These are phyloP conservation scores for Lipomyces chichibuensis DNA, from an alignment of 805 yeast genomes.

Conservation along the genomic window DNA sequence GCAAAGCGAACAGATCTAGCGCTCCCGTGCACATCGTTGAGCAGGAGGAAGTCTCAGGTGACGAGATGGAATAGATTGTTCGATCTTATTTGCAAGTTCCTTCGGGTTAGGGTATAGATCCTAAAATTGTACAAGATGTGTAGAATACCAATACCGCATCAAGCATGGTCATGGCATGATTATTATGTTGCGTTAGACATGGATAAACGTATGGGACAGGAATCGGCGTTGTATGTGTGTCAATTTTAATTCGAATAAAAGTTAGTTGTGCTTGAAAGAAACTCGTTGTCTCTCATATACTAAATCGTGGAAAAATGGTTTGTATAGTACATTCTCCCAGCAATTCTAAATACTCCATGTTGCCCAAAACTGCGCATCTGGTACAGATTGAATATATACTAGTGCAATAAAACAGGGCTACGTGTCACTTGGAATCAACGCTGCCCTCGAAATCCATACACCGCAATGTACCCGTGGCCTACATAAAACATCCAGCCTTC, in stretches of 20 bases:
- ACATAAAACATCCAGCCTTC: conserved; percentile 25
- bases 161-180: no score
- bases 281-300: not conserved
- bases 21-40: conserved; percentile 47
- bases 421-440: not conserved
- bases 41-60: conserved; percentile 57
- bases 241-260: not conserved
- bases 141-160: not conserved
- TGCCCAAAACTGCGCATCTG: not conserved
- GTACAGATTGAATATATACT: not conserved
- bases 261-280: no score
- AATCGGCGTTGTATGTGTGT: not conserved
- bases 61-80: conserved; percentile 45
- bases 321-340: not conserved
- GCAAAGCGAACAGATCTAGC: conserved; percentile 50
- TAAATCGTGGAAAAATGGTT: not conserved
- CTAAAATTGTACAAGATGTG: not conserved
- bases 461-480: conserved; percentile 18
- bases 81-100: not conserved
- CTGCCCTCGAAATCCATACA: conserved; percentile 12
- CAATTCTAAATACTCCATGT: not conserved
- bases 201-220: not conserved
- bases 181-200: not conserved
- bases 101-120: conserved; percentile 4
- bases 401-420: not conserved